Evolutionary conservation across 2,329 filamentous ascomycete species (phyloP).

Genomic region (Alternaria conjuncta): DNA sequence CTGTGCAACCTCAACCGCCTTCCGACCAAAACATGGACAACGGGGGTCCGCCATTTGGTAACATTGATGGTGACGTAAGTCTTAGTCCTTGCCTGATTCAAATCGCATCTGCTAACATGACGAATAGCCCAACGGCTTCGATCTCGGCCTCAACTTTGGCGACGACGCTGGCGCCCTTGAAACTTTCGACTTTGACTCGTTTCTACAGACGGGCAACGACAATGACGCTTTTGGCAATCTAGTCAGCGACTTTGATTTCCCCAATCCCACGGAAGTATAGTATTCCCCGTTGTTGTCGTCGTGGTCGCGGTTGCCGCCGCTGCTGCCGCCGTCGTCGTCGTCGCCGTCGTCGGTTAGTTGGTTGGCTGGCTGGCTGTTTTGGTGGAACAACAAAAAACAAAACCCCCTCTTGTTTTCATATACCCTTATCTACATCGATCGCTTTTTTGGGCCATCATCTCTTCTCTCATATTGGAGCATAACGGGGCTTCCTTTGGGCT

Average conservation of each 20-base stretch:
- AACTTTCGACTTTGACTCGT: conserved; percentile 72
- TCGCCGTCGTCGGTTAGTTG: background rate
- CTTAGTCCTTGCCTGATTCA: no score
- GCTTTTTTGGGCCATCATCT: conserved; percentile 9
- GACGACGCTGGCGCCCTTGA: conserved; percentile 68
- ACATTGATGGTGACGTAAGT: conserved; percentile 47
- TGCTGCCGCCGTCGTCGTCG: no score
- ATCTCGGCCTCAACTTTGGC: conserved; percentile 54
- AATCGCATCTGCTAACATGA: conserved; percentile 11
- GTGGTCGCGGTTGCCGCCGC: no score
- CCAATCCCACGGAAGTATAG: conserved; percentile 38
- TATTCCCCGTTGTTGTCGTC: no score
- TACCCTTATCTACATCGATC: conserved; percentile 27
- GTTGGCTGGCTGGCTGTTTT: background rate
- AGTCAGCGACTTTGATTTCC: conserved; percentile 45
- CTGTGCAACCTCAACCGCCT: conserved; percentile 43
- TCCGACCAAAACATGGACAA: conserved; percentile 45
- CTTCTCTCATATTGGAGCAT: conserved; percentile 22
- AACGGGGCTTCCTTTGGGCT: background rate
- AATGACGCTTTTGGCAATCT: conserved; percentile 46
- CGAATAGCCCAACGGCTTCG: conserved; percentile 41
- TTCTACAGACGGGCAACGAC: conserved; percentile 64
- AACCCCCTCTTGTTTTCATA: conserved; percentile 20
- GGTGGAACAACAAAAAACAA: conserved; percentile 18
- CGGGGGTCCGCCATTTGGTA: conserved; percentile 48